Base-by-base conservation (phyloP, 192 early-diverging fungal genomes). In the Podila epicladia region DNA sequence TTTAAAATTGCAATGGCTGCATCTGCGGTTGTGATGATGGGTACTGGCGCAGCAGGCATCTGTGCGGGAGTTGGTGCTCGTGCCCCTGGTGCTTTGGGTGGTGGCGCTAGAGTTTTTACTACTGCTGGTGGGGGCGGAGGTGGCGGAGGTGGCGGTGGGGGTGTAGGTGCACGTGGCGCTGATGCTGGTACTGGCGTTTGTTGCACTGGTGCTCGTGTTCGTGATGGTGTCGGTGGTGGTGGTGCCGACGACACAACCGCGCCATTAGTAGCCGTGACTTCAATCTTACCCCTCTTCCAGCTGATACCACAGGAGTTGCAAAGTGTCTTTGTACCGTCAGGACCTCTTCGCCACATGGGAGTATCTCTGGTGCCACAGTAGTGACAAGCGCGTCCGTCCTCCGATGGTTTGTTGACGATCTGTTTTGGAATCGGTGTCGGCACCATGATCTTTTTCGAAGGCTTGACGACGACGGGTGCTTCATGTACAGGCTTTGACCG, bases 291-390 rank as follows among this genome's bases (percentile, higher is more conserved):
- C 22, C 88, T 82, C 38, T 89, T 92, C 93, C 93, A 94, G 51
- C 92, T 91, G 9, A 94, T 90, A 26, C 93, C 93, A 58, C 93
- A 94, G 0, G 91, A 89, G 67, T 94, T 94, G 66, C 93, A 94
- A 8, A 94, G 82, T 2, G 91, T 94, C 5, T 89, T 87, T 9
- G 89, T 84, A 5, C 93, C 93, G 29, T 84, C 79, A 0, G 93
- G 93, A 0, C 93, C 93, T 28, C 93, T 88, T 20, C 93, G 85
- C 93, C 93, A 94, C 75, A 92, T 93, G 0, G 93, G 93, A 37
- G 93, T 94, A 15, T 85, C 82, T 22, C 74, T 87, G 41, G 87
- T 84, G 17, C 86, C 85, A 67, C 93, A 94, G 68, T 92, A 91
- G 4, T 75, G 69, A 72, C 92, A 93, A 58, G 53, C 53, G 20